Base-by-base conservation (phyloP, 1,139 yeast species). In the Taphrina wiesneri region DNA sequence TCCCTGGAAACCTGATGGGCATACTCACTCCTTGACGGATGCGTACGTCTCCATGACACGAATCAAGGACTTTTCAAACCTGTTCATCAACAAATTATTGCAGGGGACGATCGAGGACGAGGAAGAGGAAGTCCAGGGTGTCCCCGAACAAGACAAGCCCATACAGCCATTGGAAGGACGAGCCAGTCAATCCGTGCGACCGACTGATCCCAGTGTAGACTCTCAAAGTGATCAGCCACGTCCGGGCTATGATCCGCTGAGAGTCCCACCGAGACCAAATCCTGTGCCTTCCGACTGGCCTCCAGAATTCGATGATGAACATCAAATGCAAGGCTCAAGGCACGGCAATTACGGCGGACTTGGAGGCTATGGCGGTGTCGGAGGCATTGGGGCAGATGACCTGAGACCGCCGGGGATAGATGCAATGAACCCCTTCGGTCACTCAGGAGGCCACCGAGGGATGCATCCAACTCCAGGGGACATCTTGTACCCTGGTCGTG, bases 351-450 rank as follows among this genome's bases (percentile, higher is more conserved):
- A 63, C 9, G 66, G 65, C 15, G 19, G 19, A 6, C 17, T n/a
- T 2, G 26, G 45, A 15, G 59, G 60, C 34, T 47, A 23, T 6
- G 47, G 54, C 23, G 47, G 60, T 65, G 23, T 56, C 32, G 60
- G 65, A n/a, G 19, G 39, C 25, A 69, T 71, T 13, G 73, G 73
- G n/a, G 69, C 69, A 15, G 73, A 71, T 56, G 73, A 71, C 61
- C 52, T 70, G 47, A 47, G 69, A 39, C 73, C 73, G 21, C 73
- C 73, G 3, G 73, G 72, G 3, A 56, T 71, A 7, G 71, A 69
- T 5, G 66, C 68, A 13, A 60, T 60, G 63, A 59, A 30, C 71
- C 73, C 30, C 3, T 62, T 54, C 21, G 52, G 68, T 1, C 64
- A 67, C 34, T 43, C 34, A 26, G 68, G 66, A 11, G 67, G 67